Evolutionary conservation across 768 basidiomycete genomes (phyloP).

Genomic region (Termitomyces sp.): DNA sequence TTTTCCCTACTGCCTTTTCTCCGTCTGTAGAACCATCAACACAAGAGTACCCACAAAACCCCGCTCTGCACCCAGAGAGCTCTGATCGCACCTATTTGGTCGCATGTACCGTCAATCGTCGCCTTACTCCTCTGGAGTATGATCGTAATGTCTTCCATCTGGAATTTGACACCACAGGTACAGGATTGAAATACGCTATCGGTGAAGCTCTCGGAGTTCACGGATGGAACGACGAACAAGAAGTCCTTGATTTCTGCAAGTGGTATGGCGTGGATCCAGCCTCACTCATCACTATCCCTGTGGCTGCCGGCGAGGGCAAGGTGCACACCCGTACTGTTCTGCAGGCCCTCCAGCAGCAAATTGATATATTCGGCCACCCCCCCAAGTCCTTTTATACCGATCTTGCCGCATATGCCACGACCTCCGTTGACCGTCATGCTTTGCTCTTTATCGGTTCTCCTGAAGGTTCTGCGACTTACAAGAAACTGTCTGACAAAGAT

Average conservation of each 20-base stretch:
- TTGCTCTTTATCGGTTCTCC: constrained; percentile 90
- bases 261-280: constrained; percentile 89
- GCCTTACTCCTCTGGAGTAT: constrained; percentile 92
- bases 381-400: constrained; percentile 94
- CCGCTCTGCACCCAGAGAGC: constrained; percentile 78
- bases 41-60: constrained; percentile 51
- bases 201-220: constrained; percentile 97
- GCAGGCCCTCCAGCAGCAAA: constrained; percentile 93
- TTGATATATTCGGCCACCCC: constrained; percentile 94
- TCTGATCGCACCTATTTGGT: constrained; percentile 90
- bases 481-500: constrained; percentile 92
- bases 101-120: constrained; percentile 89
- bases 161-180: constrained; percentile 89
- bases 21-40: constrained; percentile 33
- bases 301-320: constrained; percentile 55
- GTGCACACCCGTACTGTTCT: constrained; percentile 92
- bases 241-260: constrained; percentile 82
- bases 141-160: constrained; percentile 99
- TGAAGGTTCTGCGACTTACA: constrained; percentile 89
- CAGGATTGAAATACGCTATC: constrained; percentile 90
- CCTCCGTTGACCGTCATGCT: constrained; percentile 65
- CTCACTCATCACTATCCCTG: constrained; percentile 76
- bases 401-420: constrained; percentile 70
- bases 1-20: constrained; percentile 81
- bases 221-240: constrained; percentile 92